Evolutionary conservation across 352 stramenopile species (phyloP), one percentile per base, ranked within the genome.

Genomic region (Globisporangium paddicum): DNA sequence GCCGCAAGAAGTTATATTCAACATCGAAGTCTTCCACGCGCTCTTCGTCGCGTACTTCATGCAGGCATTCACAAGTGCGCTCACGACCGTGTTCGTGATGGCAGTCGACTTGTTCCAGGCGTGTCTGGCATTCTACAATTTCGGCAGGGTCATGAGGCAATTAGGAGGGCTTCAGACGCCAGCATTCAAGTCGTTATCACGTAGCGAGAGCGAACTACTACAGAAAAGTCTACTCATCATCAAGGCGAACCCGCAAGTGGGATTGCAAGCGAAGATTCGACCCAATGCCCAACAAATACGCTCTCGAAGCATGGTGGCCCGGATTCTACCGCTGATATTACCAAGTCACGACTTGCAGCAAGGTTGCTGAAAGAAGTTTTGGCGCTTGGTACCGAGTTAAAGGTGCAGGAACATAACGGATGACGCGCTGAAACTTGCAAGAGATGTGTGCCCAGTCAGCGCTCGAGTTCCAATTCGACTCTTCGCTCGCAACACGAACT

Each of bases 21-120:
- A 48, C 19, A 28, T 48, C 41, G 41, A 46, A 46, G 41, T 48
- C n/a, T 48, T 48, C 19, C 41, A 48, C 19, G 41, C 41, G 19
- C 41, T 48, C 41, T 48, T 48, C 19, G 25, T 48, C 5, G 5
- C 19, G 41, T 28, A 18, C 41, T 48, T 10, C 8, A 48, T 48
- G 41, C 41, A 48, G 41, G 18, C 9, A 3, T 48, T 19, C 8
- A 48, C 9, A 1, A 48, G 19, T 3, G 5, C 10, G 19, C 0
- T 16, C 41, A 30, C 18, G 41, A 48, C 41, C n/a, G 0, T 30
- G 7, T 48, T 48, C 14, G 23, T 48, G 19, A 48, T 48, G 41
- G 8, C 19, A 23, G 18, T 48, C 19, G 19, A 48, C 14, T n/a
- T 28, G 26, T 3, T 30, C 1, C 41, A 48, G 41, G 23, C 41